Conservation (phyloP, 257 asterid species). For the Ilex asprella region DNA sequence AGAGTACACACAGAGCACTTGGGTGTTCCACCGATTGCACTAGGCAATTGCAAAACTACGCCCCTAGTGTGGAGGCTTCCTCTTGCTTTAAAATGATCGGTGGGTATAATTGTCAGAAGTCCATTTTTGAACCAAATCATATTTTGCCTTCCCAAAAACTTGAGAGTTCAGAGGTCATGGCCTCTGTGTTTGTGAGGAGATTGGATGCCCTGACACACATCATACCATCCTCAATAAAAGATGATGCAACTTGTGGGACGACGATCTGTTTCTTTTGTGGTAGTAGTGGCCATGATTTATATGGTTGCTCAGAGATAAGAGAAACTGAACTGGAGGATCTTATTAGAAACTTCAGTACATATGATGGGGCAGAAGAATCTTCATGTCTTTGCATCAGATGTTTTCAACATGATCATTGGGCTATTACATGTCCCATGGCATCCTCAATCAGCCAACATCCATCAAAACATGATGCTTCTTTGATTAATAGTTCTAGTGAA, state of each 20-base stretch:
- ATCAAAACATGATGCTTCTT: constrained; percentile 5
- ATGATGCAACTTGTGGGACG: constrained; percentile 13
- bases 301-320: constrained; percentile 31
- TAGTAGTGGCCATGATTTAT: constrained; percentile 40
- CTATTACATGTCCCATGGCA: constrained; percentile 44
- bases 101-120: constrained; percentile 8
- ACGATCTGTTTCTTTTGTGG: constrained; percentile 56
- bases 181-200: constrained; percentile 53
- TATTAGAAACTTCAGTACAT: constrained; percentile 23
- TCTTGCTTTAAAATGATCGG: constrained; percentile 14
- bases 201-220: constrained; percentile 56
- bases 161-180: constrained; percentile 43
- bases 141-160: constrained; percentile 15
- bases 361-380: constrained; percentile 28
- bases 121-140: constrained; percentile 13
- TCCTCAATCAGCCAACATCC: constrained; percentile 18
- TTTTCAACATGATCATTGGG: constrained; percentile 61
- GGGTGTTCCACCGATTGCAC: constrained; percentile 7
- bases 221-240: constrained; percentile 24
- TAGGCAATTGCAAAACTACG: constrained; percentile 10
- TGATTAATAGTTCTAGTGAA: background rate
- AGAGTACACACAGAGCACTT: constrained; percentile 12
- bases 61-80: constrained; percentile 17
- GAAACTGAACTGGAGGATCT: constrained; percentile 46
- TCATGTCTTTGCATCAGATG: constrained; percentile 54